phyloP scores from a whole-genome alignment of 768 basidiomycete species.

The Dioszegia aurantiaca region DNA sequence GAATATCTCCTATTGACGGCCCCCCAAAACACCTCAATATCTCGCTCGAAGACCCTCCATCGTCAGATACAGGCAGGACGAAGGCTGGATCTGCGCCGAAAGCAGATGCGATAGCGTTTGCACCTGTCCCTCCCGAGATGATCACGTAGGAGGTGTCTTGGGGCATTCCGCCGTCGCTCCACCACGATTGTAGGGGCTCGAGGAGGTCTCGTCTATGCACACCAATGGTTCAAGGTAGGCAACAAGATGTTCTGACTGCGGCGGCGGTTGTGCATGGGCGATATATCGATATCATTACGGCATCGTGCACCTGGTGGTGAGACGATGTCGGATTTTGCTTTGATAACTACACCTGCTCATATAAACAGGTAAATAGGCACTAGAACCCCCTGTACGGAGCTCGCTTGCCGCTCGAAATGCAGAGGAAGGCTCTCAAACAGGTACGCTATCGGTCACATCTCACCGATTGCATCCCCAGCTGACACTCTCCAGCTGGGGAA shows the following conservation, averaged over 20 bases:
- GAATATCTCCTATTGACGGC: conserved; percentile 51
- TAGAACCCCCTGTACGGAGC: background rate
- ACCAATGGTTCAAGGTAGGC: no score
- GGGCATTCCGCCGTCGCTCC: background rate
- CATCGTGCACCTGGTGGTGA: no score
- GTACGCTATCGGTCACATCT: conserved; percentile 17
- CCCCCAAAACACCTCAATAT: conserved; percentile 78
- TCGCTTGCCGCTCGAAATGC: conserved; percentile 25
- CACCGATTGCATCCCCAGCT: background rate
- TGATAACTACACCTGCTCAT: no score
- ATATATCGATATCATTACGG: no score
- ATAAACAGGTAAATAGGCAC: no score
- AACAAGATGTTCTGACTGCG: no score
- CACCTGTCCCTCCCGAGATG: conserved; percentile 90
- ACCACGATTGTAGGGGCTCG: no score
- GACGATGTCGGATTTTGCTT: no score
- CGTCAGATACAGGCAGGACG: conserved; percentile 88
- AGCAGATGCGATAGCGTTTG: conserved; percentile 83
- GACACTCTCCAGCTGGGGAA: conserved; percentile 36
- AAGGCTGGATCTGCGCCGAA: conserved; percentile 72
- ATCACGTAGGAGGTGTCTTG: conserved; percentile 58
- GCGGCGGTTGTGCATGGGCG: no score
- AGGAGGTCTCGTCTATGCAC: no score
- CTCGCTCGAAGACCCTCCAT: conserved; percentile 92
- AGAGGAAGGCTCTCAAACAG: conserved; percentile 44